Conservation (phyloP, 2,329 filamentous ascomycete species). For the Neoarthrinium moseri region DNA sequence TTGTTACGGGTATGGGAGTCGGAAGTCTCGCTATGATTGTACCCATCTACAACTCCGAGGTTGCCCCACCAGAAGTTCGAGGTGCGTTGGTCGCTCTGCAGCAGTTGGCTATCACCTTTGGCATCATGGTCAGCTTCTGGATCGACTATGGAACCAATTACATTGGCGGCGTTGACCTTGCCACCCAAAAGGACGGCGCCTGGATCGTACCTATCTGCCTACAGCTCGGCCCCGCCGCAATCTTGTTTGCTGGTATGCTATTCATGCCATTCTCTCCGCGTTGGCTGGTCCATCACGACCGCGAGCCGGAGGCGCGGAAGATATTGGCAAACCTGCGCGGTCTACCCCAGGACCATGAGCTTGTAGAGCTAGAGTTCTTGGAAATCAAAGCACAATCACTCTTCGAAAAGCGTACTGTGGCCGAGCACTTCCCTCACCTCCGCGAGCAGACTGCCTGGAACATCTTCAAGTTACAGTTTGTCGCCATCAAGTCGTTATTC, state of each 20-base stretch:
- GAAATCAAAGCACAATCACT: constrained; percentile 78
- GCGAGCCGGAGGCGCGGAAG: constrained; percentile 64
- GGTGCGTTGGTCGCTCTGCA: constrained; percentile 45
- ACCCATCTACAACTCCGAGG: constrained; percentile 49
- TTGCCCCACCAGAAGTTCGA: constrained; percentile 39
- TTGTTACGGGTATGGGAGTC: constrained; percentile 71
- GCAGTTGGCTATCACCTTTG: constrained; percentile 55
- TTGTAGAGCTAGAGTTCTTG: constrained; percentile 74
- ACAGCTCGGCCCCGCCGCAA: constrained; percentile 64
- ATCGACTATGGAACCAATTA: constrained; percentile 65
- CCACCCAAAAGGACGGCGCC: constrained; percentile 61
- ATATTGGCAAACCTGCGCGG: constrained; percentile 65
- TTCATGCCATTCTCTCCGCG: constrained; percentile 80
- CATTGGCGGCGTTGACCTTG: constrained; percentile 51
- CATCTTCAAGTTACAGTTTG: constrained; percentile 67
- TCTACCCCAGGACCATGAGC: constrained; percentile 60
- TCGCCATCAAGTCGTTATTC: constrained; percentile 65
- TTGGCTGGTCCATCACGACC: constrained; percentile 64
- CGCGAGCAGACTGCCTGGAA: constrained; percentile 60
- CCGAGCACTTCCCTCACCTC: constrained; percentile 66
- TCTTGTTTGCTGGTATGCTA: constrained; percentile 69
- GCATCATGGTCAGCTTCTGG: constrained; percentile 66
- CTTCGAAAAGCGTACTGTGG: constrained; percentile 72
- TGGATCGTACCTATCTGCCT: constrained; percentile 74
- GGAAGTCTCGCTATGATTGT: constrained; percentile 68